Evolutionary conservation across 78 protist species (phyloP).

Genomic region (Dictyostelium brefeldianum): DNA sequence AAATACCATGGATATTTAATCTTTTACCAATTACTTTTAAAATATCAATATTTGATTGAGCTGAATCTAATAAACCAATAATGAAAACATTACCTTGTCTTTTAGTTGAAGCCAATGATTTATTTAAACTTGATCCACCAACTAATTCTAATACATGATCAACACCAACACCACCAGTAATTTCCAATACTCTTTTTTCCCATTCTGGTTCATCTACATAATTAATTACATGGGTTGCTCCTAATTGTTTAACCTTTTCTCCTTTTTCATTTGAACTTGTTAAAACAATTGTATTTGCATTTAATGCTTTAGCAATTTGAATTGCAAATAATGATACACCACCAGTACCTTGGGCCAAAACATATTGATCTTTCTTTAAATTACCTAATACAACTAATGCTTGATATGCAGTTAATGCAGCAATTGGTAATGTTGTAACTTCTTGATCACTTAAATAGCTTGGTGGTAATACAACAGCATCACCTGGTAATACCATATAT

Average conservation of each 20-base stretch:
- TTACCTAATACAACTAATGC: constrained; percentile 21
- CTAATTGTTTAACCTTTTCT: not conserved
- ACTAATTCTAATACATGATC: constrained; percentile 18
- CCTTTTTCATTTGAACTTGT: constrained; percentile 38
- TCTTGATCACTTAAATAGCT: constrained; percentile 21
- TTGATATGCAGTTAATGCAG: constrained; percentile 42
- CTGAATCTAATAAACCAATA: not conserved
- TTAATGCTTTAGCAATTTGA: constrained; percentile 23
- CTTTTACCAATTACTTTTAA: constrained; percentile 15
- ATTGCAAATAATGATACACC: constrained; percentile 47
- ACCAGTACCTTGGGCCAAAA: not conserved
- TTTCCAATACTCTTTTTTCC: constrained; percentile 6
- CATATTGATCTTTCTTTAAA: not conserved
- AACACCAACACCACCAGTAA: constrained; percentile 44
- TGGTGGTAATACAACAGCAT: constrained; percentile 36
- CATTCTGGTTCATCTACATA: constrained; percentile 16
- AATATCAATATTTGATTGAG: not conserved
- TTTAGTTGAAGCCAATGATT: not conserved
- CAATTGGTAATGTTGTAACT: constrained; percentile 27
- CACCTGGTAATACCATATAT: constrained; percentile 18
- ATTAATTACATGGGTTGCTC: constrained; percentile 9
- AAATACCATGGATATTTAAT: constrained; percentile 6
- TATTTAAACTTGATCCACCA: constrained; percentile 1
- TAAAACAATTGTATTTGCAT: constrained; percentile 13
- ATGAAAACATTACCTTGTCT: constrained; percentile 34